Base-by-base conservation (phyloP, 352 stramenopile species). In the Thalassiosira ordinaria region DNA sequence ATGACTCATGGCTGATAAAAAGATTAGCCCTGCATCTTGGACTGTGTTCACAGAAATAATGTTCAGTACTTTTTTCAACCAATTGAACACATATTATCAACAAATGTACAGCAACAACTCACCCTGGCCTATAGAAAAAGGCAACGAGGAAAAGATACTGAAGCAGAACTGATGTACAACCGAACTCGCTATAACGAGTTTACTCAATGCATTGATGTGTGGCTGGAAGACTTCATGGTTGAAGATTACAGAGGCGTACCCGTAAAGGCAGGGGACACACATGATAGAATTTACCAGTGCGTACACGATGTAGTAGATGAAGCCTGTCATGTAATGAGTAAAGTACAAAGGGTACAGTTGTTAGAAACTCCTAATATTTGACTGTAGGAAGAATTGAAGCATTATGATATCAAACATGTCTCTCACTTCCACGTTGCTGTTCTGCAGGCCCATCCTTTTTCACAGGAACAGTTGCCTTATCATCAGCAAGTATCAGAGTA, bases 171-270 rank as follows among this genome's bases (percentile, higher is more conserved):
- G n/a, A n/a, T n/a, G n/a, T n/a, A n/a, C n/a, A n/a, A 97, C 91
- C 20, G 91, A 97, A 49, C 92, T 97, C 26, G 97, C 95, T 73
- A 99, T 96, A 33, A 98, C 94, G 64, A 98, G 95, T 90, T 99
- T 99, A 52, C 72, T 87, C 7, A 94, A 70, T n/a, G n/a, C n/a
- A n/a, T n/a, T n/a, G n/a, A n/a, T n/a, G n/a, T n/a, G n/a, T n/a
- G n/a, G n/a, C n/a, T n/a, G n/a, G n/a, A n/a, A n/a, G n/a, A n/a
- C n/a, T n/a, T n/a, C n/a, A n/a, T n/a, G n/a, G n/a, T n/a, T n/a
- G n/a, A n/a, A n/a, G n/a, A n/a, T n/a, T n/a, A n/a, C n/a, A n/a
- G n/a, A n/a, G n/a, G n/a, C n/a, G n/a, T n/a, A n/a, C 53, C 96
- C 96, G 73, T 98, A 98, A 79, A 98, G 96, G 83, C 90, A 96